phyloP scores from a whole-genome alignment of 179 eudicot genomes.

The Beta lomatogona region DNA sequence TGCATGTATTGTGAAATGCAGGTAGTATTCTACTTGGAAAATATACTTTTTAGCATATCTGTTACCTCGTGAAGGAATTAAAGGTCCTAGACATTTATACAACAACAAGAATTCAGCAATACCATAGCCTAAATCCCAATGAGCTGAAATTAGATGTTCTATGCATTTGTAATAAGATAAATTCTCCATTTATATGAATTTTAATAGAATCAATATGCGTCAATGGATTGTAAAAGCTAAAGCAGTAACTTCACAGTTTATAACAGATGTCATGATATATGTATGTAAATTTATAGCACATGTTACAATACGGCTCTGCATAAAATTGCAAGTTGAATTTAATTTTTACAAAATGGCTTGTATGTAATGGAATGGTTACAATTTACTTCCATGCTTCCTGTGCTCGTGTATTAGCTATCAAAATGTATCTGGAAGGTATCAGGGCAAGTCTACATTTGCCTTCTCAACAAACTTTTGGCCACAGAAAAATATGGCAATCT shows the following conservation, averaged over 20 bases:
- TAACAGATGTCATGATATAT: no score
- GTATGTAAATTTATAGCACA: neutral
- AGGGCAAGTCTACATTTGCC: no score
- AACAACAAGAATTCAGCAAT: no score
- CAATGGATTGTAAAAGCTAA: neutral
- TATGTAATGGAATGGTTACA: neutral
- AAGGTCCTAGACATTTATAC: no score
- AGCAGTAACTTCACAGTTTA: neutral
- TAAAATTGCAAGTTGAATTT: neutral
- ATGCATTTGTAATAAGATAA: no score
- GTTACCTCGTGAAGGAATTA: neutral
- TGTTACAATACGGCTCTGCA: neutral
- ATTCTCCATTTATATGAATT: neutral
- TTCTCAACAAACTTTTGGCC: neutral
- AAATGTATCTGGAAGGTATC: no score
- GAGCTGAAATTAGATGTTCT: no score
- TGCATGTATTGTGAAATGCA: no score
- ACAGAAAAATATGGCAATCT: neutral
- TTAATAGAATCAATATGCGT: neutral
- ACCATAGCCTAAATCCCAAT: no score
- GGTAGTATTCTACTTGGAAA: no score
- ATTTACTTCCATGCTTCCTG: no score
- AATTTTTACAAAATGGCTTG: neutral
- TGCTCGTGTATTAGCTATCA: no score
- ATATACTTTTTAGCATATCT: neutral